phyloP scores from a whole-genome alignment of 495 filamentous ascomycete genomes.

The Annulohypoxylon bovei region DNA sequence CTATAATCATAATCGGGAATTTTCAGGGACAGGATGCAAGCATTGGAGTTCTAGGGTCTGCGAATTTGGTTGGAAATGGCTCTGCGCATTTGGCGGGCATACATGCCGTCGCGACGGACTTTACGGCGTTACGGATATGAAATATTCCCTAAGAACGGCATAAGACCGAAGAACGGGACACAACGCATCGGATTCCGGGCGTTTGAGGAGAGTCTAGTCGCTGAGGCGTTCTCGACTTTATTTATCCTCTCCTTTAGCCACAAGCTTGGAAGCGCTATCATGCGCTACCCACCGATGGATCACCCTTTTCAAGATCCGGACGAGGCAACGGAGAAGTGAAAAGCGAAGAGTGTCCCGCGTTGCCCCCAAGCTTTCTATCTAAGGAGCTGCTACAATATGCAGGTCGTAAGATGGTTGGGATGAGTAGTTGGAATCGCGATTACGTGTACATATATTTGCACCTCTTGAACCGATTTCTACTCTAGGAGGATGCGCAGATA shows the following conservation, averaged over 20 bases:
- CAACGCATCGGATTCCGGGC: slow-evolving; percentile 27
- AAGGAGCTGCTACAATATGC: neutral
- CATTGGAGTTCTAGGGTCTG: slow-evolving; percentile 22
- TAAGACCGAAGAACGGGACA: slow-evolving; percentile 27
- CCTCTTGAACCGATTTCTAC: neutral
- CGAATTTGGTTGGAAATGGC: slow-evolving; percentile 3
- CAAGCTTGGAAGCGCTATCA: neutral
- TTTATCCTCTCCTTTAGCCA: neutral
- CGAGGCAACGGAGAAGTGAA: neutral
- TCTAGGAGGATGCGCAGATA: neutral
- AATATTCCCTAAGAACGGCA: slow-evolving; percentile 15
- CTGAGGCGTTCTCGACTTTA: slow-evolving; percentile 12
- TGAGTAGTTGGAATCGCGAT: slow-evolving; percentile 2
- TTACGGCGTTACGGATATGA: slow-evolving; percentile 35
- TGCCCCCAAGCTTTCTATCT: neutral
- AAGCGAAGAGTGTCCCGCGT: neutral
- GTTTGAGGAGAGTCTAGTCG: slow-evolving; percentile 22
- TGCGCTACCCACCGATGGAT: neutral
- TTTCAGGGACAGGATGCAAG: slow-evolving; percentile 4
- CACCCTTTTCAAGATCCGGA: neutral
- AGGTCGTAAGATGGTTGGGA: neutral
- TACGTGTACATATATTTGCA: slow-evolving; percentile 18
- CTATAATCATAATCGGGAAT: slow-evolving; percentile 18
- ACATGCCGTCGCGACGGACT: slow-evolving; percentile 13
- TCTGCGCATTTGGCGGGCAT: slow-evolving; percentile 17